Evolutionary conservation across 78 protist genomes (phyloP).

Genomic region (Dictyostelium brefeldianum): DNA sequence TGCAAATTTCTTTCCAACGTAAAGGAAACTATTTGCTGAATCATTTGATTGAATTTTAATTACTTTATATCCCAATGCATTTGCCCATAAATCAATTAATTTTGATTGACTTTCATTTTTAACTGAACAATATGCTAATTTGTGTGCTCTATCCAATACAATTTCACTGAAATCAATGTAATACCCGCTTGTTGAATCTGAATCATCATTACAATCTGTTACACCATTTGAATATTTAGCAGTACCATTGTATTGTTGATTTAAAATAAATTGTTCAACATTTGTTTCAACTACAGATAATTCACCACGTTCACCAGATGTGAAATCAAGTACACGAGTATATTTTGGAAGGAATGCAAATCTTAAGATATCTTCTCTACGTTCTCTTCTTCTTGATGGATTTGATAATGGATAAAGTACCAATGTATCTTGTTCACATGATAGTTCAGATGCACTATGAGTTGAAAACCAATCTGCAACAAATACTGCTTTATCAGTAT

Average conservation of each 20-base stretch:
- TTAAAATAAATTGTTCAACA: neutral
- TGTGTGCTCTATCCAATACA: constrained; percentile 62
- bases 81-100: constrained; percentile 28
- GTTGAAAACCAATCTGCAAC: constrained; percentile 83
- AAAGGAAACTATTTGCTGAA: constrained; percentile 10
- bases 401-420: constrained; percentile 69
- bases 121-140: constrained; percentile 24
- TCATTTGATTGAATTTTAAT: neutral
- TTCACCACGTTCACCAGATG: constrained; percentile 49
- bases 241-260: neutral
- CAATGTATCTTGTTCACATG: neutral
- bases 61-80: constrained; percentile 18
- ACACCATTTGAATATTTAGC: neutral
- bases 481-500: constrained; percentile 72
- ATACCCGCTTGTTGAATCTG: neutral
- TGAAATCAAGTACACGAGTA: constrained; percentile 43
- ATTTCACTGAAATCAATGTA: constrained; percentile 36
- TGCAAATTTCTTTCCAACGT: constrained; percentile 25
- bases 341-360: constrained; percentile 41
- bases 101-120: neutral
- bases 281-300: neutral
- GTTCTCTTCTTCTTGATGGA: constrained; percentile 41
- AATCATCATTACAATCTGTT: neutral
- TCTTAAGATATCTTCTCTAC: constrained; percentile 55
- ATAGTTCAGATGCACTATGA: constrained; percentile 48